Evolutionary conservation across 192 early-diverging fungal species (phyloP), one percentile per base, ranked within the genome.

Genomic region (Backusella luteola): DNA sequence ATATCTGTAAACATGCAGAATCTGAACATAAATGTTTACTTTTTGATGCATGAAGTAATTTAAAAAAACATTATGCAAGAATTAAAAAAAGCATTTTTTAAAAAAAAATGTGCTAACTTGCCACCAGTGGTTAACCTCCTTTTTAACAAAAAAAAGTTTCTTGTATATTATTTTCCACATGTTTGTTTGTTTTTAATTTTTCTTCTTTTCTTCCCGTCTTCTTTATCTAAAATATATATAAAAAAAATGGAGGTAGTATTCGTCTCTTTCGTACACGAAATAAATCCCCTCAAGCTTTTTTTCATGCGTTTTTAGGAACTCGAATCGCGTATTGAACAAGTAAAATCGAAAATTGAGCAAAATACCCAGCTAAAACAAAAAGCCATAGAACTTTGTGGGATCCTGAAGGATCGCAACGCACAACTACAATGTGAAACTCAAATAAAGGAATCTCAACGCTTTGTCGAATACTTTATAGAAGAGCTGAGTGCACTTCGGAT

Each of bases 341-440:
- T 87, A 14, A 75, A 83, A 26, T 23, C 70, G 7, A 88, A 86
- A 69, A 82, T 88, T 11, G 77, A 81, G 32, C 74, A 78, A 67
- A 79, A 82, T 36, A 67, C 69, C 21, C 77, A 84, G 32, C 69
- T 88, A 71, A 72, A 73, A 46, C 74, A 82, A 41, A 85, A 84
- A 44, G 87, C 87, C n/a, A 79, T 87, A 49, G 76, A 91, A 70
- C 84, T 94, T 82, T 82, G 88, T 19, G 35, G 66, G 21, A 77
- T 86, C 76, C 80, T 94, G 17, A 86, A 79, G 26, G 92, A 92
- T 77, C 76, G 80, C 41, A 92, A 87, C 71, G 90, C 91, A 29
- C 86, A 87, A 44, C 87, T 91, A 71, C 90, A 95, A 77, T 96
- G 95, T 78, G 93, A 97, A 79, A 84, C 83, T 46, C 88, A 88